A percentile compares a stretch with the other conserved stretches of the same genome.
Conservation (phyloP, 73 alveolate genomes). For the Blepharisma stoltei region DNA sequence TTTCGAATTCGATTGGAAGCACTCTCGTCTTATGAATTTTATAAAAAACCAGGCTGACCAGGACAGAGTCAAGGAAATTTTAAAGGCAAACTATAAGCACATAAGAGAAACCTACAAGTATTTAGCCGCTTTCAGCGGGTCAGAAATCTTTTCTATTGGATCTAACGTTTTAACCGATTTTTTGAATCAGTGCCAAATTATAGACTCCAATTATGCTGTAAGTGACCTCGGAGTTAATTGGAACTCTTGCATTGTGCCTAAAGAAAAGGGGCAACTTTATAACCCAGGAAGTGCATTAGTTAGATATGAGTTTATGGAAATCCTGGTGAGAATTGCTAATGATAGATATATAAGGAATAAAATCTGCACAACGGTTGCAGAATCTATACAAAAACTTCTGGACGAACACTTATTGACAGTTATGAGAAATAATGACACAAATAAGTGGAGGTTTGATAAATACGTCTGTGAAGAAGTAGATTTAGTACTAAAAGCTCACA, state of each 20-base stretch:
- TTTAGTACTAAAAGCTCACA: constrained; percentile 31
- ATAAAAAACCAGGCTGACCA: constrained; percentile 57
- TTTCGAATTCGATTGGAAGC: constrained; percentile 85
- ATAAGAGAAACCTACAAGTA: constrained; percentile 45
- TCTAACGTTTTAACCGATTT: constrained; percentile 34
- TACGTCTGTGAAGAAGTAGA: constrained; percentile 28
- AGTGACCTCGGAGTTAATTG: constrained; percentile 49
- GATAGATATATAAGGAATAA: constrained; percentile 48
- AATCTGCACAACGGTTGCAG: constrained; percentile 27
- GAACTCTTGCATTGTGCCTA: constrained; percentile 36
- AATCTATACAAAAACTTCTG: not conserved
- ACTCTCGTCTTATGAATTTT: constrained; percentile 51
- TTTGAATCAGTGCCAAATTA: constrained; percentile 19
- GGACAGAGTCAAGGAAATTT: constrained; percentile 39
- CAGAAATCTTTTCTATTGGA: constrained; percentile 39
- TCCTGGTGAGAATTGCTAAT: constrained; percentile 48
- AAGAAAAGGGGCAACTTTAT: constrained; percentile 34
- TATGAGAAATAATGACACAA: constrained; percentile 4
- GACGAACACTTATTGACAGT: not conserved
- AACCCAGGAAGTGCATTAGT: constrained; percentile 49
- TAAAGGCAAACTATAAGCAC: constrained; percentile 37
- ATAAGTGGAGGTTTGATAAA: constrained; percentile 11
- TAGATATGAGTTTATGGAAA: constrained; percentile 50
- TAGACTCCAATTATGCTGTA: constrained; percentile 39
- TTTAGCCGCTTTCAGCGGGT: constrained; percentile 34